phyloP scores from a whole-genome alignment of 352 stramenopile species.

The Phytopythium litorale region DNA sequence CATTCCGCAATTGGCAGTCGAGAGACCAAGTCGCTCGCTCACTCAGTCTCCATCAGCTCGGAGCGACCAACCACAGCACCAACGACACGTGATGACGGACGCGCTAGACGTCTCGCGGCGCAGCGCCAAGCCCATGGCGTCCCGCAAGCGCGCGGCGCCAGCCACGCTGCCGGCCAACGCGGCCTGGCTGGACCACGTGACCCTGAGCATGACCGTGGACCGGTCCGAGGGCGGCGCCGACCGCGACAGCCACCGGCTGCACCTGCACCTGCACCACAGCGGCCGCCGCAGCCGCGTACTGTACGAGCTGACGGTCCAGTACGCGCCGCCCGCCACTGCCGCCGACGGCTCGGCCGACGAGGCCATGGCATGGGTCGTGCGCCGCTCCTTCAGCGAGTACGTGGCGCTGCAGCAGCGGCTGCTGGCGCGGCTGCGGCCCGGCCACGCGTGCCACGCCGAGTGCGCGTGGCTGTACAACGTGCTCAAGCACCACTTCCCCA shows the following conservation, averaged over 20 bases:
- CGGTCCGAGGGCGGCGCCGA: slow-evolving; percentile 1
- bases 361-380: slow-evolving; percentile 20
- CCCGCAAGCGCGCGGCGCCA: slow-evolving; percentile 20
- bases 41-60: not conserved
- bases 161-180: slow-evolving; percentile 26
- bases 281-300: slow-evolving; percentile 22
- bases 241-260: slow-evolving; percentile 1
- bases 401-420: slow-evolving; percentile 35
- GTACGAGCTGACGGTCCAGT: slow-evolving; percentile 26
- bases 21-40: not conserved
- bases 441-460: slow-evolving; percentile 26
- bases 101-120: not conserved
- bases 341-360: slow-evolving; percentile 1
- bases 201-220: slow-evolving; percentile 21
- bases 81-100: not conserved
- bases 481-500: slow-evolving; percentile 34
- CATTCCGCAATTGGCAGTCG: slow-evolving; percentile 1
- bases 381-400: slow-evolving; percentile 38
- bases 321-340: slow-evolving; percentile 10
- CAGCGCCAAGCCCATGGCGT: not conserved
- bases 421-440: slow-evolving; percentile 13
- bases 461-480: slow-evolving; percentile 32
- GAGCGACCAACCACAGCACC: not conserved
- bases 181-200: slow-evolving; percentile 31
- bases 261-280: slow-evolving; percentile 7